Evolutionary conservation across 2,329 filamentous ascomycete species (phyloP).

Genomic region (Fusarium papillatum): DNA sequence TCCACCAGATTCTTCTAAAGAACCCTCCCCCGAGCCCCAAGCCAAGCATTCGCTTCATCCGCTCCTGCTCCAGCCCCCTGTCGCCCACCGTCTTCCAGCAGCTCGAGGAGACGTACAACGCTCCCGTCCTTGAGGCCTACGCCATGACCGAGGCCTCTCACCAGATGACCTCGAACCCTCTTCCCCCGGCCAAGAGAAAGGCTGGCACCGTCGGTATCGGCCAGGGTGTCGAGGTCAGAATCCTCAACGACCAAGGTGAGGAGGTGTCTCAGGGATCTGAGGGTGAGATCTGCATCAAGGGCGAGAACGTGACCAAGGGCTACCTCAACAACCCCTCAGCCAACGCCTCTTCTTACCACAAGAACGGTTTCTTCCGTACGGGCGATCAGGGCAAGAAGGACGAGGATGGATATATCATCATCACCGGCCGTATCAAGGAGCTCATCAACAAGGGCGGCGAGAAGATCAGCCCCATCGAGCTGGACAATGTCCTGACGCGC

Average conservation of each 20-base stretch:
- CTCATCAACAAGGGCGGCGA: constrained; percentile 92
- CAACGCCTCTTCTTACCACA: constrained; percentile 80
- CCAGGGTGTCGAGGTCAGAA: constrained; percentile 86
- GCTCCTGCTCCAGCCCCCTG: constrained; percentile 88
- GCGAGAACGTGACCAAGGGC: constrained; percentile 86
- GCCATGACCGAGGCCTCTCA: constrained; percentile 94
- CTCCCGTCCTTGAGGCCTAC: constrained; percentile 90
- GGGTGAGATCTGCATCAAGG: constrained; percentile 86
- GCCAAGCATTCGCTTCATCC: constrained; percentile 86
- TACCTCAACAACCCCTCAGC: constrained; percentile 88
- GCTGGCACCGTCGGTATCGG: constrained; percentile 87
- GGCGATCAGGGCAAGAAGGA: constrained; percentile 89
- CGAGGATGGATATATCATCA: constrained; percentile 84
- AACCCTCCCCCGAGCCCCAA: constrained; percentile 76
- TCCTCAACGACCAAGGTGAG: constrained; percentile 78
- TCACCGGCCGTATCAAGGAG: constrained; percentile 95
- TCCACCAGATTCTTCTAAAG: constrained; percentile 90
- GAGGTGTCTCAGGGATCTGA: constrained; percentile 78
- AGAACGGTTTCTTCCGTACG: constrained; percentile 86
- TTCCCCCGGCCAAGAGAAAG: constrained; percentile 79
- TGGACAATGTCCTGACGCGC: constrained; percentile 85
- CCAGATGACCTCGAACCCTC: constrained; percentile 84
- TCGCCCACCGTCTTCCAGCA: constrained; percentile 86
- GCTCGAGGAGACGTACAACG: constrained; percentile 80
- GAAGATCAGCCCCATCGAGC: constrained; percentile 90